phyloP scores from a whole-genome alignment of 2,329 filamentous ascomycete species.

The Colletotrichum lentis region DNA sequence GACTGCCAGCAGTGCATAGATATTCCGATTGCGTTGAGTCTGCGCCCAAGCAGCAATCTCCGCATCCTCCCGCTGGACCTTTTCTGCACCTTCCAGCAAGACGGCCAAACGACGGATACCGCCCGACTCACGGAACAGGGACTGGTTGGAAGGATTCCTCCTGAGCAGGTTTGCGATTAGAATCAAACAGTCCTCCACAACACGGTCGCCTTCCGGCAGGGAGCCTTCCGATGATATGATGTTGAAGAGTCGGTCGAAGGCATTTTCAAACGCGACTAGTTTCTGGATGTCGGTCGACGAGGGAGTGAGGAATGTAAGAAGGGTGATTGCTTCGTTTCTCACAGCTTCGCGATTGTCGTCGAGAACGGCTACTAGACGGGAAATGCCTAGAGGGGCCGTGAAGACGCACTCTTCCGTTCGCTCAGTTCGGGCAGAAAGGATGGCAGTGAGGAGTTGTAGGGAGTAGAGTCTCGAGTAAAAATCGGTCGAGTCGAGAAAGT shows the following conservation, averaged over 20 bases:
- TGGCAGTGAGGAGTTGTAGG: conserved; percentile 86
- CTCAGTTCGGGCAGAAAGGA: conserved; percentile 84
- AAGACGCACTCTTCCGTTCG: conserved; percentile 95
- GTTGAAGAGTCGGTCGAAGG: conserved; percentile 85
- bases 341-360: conserved; percentile 88
- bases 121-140: conserved; percentile 89
- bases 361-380: conserved; percentile 81
- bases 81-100: conserved; percentile 69
- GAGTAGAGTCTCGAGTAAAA: conserved; percentile 93
- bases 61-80: conserved; percentile 61
- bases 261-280: conserved; percentile 92
- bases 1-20: conserved; percentile 88
- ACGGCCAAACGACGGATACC: conserved; percentile 76
- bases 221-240: conserved; percentile 85
- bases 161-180: conserved; percentile 88
- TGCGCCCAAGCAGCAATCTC: conserved; percentile 78
- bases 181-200: conserved; percentile 92
- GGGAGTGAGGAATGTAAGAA: conserved; percentile 88
- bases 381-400: conserved; percentile 85
- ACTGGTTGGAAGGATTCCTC: conserved; percentile 90
- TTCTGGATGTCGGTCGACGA: conserved; percentile 91
- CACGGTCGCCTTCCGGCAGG: conserved; percentile 80
- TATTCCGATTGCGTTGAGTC: conserved; percentile 83
- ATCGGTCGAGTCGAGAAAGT: conserved; percentile 85
- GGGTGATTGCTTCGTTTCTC: conserved; percentile 84